Evolutionary conservation across 352 stramenopile genomes (phyloP).

Genomic region (Pythium pyrilobum): DNA sequence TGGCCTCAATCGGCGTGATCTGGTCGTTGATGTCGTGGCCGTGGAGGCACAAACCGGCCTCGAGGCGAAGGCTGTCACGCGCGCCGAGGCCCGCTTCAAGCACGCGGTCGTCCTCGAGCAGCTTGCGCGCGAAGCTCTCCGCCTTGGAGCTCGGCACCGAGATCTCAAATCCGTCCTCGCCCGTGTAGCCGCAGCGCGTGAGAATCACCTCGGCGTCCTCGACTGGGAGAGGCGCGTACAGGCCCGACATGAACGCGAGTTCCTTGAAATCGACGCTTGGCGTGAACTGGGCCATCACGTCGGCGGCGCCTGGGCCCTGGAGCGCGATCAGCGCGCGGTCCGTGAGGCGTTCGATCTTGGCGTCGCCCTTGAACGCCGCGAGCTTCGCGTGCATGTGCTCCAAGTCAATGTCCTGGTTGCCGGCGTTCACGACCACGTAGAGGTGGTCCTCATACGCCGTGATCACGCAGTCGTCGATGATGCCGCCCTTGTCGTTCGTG

Average conservation of each 20-base stretch:
- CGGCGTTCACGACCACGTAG: conserved; percentile 97
- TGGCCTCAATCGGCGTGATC: conserved; percentile 94
- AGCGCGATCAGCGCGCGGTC: conserved; percentile 94
- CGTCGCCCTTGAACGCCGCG: conserved; percentile 87
- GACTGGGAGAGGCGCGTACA: conserved; percentile 74
- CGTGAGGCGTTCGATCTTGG: conserved; percentile 91
- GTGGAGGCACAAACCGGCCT: conserved; percentile 98
- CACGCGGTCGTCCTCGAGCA: conserved; percentile 72
- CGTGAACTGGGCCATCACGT: conserved; percentile 76
- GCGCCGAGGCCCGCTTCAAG: conserved; percentile 93
- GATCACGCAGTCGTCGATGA: conserved; percentile 98
- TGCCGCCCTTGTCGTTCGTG: conserved; percentile 94
- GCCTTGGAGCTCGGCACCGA: conserved; percentile 71
- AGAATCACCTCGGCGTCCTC: conserved; percentile 78
- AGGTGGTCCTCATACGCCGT: conserved; percentile 92
- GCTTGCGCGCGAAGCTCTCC: conserved; percentile 45
- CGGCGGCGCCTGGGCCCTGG: conserved; percentile 91
- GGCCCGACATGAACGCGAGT: conserved; percentile 96
- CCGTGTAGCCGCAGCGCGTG: conserved; percentile 98
- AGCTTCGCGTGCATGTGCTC: conserved; percentile 90
- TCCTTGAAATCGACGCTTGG: conserved; percentile 88
- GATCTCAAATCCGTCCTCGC: conserved; percentile 99
- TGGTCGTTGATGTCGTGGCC: conserved; percentile 96
- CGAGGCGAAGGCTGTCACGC: conserved; percentile 95
- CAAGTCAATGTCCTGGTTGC: conserved; percentile 95